phyloP scores from a whole-genome alignment of 768 basidiomycete genomes.

The Auriscalpium orientale region DNA sequence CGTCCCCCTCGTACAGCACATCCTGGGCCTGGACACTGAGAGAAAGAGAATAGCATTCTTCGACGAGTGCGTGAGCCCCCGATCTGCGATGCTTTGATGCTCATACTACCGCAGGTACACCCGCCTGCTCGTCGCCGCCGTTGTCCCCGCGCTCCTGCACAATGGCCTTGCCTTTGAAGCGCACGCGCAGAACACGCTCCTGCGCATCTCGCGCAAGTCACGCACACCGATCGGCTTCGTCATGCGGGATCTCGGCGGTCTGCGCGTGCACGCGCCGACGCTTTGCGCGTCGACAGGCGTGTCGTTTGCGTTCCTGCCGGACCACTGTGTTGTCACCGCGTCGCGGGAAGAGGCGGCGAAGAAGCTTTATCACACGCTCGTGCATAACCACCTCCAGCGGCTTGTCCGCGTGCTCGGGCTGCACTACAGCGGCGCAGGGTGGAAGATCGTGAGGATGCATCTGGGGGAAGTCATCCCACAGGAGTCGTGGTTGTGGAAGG shows the following conservation, averaged over 20 bases:
- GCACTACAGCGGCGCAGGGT: slow-evolving; percentile 45
- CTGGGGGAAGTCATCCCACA: slow-evolving; percentile 37
- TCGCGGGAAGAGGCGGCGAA: slow-evolving; percentile 44
- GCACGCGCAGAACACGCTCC: slow-evolving; percentile 50
- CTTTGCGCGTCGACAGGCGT: slow-evolving; percentile 40
- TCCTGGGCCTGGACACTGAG: slow-evolving; percentile 38
- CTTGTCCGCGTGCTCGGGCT: slow-evolving; percentile 45
- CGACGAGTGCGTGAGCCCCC: slow-evolving; percentile 29
- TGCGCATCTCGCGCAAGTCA: slow-evolving; percentile 36
- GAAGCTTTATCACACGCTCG: slow-evolving; percentile 53
- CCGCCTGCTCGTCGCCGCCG: slow-evolving; percentile 40
- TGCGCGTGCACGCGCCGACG: slow-evolving; percentile 46
- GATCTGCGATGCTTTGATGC: neutral
- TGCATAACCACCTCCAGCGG: slow-evolving; percentile 54
- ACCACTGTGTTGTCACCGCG: slow-evolving; percentile 42
- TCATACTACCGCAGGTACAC: slow-evolving; percentile 33
- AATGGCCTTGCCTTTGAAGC: slow-evolving; percentile 58
- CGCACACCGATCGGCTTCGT: slow-evolving; percentile 43
- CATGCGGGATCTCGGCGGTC: slow-evolving; percentile 49
- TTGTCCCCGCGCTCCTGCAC: slow-evolving; percentile 43
- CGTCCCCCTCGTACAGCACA: slow-evolving; percentile 39
- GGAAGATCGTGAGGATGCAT: slow-evolving; percentile 40
- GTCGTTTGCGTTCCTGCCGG: slow-evolving; percentile 44
- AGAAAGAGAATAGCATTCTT: slow-evolving; percentile 40
- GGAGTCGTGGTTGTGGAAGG: slow-evolving; percentile 36